Conservation (phyloP, 768 basidiomycete species). For the Podaxis mareebaensis region DNA sequence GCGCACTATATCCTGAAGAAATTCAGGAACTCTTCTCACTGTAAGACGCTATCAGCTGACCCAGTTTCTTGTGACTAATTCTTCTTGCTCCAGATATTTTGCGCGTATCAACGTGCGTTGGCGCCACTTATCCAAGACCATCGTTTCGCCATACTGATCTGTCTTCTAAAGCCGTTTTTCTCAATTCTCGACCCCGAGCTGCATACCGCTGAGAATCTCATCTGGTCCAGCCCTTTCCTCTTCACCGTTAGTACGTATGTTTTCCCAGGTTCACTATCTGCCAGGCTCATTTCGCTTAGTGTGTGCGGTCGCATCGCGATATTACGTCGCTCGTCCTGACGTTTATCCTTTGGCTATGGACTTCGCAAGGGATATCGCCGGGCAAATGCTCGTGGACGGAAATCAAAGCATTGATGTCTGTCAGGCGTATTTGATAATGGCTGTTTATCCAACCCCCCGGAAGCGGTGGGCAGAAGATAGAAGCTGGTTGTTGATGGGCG, state of each 20-base stretch:
- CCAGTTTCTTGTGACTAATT: slow-evolving; percentile 4
- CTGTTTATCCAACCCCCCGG: slow-evolving; percentile 61
- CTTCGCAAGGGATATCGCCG: slow-evolving; percentile 62
- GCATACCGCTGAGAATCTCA: slow-evolving; percentile 53
- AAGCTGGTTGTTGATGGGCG: slow-evolving; percentile 71
- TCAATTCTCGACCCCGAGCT: slow-evolving; percentile 57
- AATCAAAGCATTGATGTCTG: slow-evolving; percentile 73
- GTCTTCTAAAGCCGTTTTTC: slow-evolving; percentile 47
- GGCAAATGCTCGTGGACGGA: slow-evolving; percentile 58
- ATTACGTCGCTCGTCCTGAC: slow-evolving; percentile 54
- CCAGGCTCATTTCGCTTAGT: slow-evolving; percentile 38
- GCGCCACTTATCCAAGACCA: background rate
- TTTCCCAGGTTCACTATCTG: background rate
- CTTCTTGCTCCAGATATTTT: slow-evolving; percentile 42
- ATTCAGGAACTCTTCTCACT: slow-evolving; percentile 52
- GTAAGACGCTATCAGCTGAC: slow-evolving; percentile 32
- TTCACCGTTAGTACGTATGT: slow-evolving; percentile 57
- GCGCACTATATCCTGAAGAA: slow-evolving; percentile 50
- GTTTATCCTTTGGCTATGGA: slow-evolving; percentile 60
- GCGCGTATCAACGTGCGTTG: slow-evolving; percentile 51
- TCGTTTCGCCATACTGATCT: background rate
- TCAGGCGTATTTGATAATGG: slow-evolving; percentile 73
- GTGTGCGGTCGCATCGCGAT: slow-evolving; percentile 69
- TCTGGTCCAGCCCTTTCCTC: slow-evolving; percentile 57
- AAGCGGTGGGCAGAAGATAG: slow-evolving; percentile 71